Evolutionary conservation across 352 stramenopile species (phyloP).

Genomic region (Pythium angustatum): DNA sequence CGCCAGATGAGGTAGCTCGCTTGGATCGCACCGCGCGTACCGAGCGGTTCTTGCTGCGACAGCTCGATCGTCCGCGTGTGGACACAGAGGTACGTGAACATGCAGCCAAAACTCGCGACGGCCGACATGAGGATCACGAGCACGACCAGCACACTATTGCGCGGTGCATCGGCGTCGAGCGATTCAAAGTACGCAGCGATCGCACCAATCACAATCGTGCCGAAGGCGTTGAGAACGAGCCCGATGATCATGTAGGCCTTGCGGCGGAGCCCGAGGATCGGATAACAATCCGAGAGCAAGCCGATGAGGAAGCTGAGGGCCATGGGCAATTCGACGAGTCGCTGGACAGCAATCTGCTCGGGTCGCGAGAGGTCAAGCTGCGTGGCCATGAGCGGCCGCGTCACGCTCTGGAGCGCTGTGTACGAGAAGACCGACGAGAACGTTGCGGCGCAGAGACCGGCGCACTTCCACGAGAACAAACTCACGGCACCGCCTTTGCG

Average conservation of each 20-base stretch:
- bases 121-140: slow-evolving; percentile 32
- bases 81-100: slow-evolving; percentile 45
- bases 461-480: slow-evolving; percentile 36
- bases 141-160: slow-evolving; percentile 21
- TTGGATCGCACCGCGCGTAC: slow-evolving; percentile 32
- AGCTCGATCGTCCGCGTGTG: slow-evolving; percentile 45
- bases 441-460: slow-evolving; percentile 27
- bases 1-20: slow-evolving; percentile 42
- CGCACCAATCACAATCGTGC: slow-evolving; percentile 18
- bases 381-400: slow-evolving; percentile 22
- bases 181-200: slow-evolving; percentile 31
- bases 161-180: neutral
- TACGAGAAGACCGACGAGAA: slow-evolving; percentile 33
- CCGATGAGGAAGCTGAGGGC: slow-evolving; percentile 39
- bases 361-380: slow-evolving; percentile 22
- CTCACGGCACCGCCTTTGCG: neutral
- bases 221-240: slow-evolving; percentile 25
- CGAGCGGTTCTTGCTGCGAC: slow-evolving; percentile 41
- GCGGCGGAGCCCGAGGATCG: slow-evolving; percentile 33
- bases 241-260: slow-evolving; percentile 43
- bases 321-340: slow-evolving; percentile 37
- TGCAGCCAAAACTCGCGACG: slow-evolving; percentile 38
- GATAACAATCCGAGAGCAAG: slow-evolving; percentile 36
- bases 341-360: slow-evolving; percentile 28
- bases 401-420: slow-evolving; percentile 16